Base-by-base conservation (phyloP, 2,329 filamentous ascomycete genomes). In the Alternaria angustiovoidea region DNA sequence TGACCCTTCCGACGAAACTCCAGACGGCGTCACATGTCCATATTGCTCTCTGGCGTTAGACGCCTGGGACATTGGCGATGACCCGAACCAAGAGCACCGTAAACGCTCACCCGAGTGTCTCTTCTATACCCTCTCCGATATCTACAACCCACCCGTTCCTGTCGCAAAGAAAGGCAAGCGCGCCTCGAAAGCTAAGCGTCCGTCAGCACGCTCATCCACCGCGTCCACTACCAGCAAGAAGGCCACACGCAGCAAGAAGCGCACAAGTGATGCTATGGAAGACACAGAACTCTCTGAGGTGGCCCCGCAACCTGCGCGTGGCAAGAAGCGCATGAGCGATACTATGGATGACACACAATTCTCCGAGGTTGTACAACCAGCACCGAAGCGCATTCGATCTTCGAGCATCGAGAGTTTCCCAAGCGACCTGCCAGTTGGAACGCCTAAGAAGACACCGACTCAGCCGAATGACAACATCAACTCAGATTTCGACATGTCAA, bases 61-160 rank as follows among this genome's bases (percentile, higher is more conserved):
- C 77, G 93, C 93, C 7, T 99, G 96, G 95, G 95, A 98, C 75
- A 90, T 91, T 1, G 89, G 90, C 60, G 95, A 99, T 77, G 92
- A 96, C 75, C 95, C 95, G 62, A 87, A 91, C 89, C 89, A 96
- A 62, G 95, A 99, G 75, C 95, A 99, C 75, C 88, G 89, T 70
- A 89, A 87, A 55, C 88, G 95, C 68, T 90, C 90, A 1, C 87
- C 92, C 0, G 84, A 90, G 24, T 99, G 95, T 75, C 84, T 88
- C 14, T 98, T 96, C 81, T 98, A 98, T 74, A 80, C 83, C 1
- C 86, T 96, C 28, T 84, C 30, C 81, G 85, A 28, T 90, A 90
- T 80, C 85, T 81, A 77, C 67, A 73, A 74, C 59, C 56, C 56
- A 16, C 70, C 68, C 67, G 49, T 63, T 16, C 53, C 64, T 9